Percentiles rank a stretch among this genome's conserved stretches.
Evolutionary conservation across 768 basidiomycete genomes (phyloP).

Genomic region (Lentinus tigrinus): DNA sequence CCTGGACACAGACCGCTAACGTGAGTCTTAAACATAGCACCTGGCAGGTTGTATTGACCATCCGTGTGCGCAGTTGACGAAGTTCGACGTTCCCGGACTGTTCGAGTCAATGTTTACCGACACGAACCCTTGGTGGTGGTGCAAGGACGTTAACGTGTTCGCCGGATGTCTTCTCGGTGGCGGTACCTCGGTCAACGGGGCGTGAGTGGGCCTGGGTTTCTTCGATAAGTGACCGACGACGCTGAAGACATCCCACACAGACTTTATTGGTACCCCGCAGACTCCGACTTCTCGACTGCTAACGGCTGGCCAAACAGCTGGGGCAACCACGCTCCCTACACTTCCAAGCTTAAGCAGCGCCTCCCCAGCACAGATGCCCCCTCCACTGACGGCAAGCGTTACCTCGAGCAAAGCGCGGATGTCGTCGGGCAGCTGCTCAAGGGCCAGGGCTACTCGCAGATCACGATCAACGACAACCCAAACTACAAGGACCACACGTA

Average conservation of each 20-base stretch:
- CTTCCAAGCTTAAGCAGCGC: slow-evolving; percentile 45
- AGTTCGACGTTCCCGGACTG: slow-evolving; percentile 64
- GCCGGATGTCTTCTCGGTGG: slow-evolving; percentile 66
- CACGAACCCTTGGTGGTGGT: slow-evolving; percentile 60
- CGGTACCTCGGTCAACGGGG: slow-evolving; percentile 63
- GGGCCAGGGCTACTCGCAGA: slow-evolving; percentile 47
- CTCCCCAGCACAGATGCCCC: slow-evolving; percentile 58
- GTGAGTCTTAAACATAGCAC: slow-evolving; percentile 27
- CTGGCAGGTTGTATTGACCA: neutral
- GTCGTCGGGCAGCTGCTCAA: slow-evolving; percentile 46
- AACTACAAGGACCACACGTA: slow-evolving; percentile 58
- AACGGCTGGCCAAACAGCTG: slow-evolving; percentile 57
- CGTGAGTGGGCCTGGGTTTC: slow-evolving; percentile 35
- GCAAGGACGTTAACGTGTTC: slow-evolving; percentile 62
- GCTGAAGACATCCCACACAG: slow-evolving; percentile 11
- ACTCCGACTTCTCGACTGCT: slow-evolving; percentile 47
- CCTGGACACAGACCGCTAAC: slow-evolving; percentile 47
- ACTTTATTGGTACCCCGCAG: slow-evolving; percentile 55
- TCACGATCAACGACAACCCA: slow-evolving; percentile 56
- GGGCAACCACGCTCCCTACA: slow-evolving; percentile 51
- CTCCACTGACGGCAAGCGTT: slow-evolving; percentile 58
- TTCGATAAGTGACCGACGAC: neutral
- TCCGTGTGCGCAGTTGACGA: slow-evolving; percentile 46
- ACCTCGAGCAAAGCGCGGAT: slow-evolving; percentile 49
- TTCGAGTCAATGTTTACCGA: slow-evolving; percentile 69